Evolutionary conservation across 1,139 yeast species (phyloP).

Genomic region (Lizanozyma gosingica): DNA sequence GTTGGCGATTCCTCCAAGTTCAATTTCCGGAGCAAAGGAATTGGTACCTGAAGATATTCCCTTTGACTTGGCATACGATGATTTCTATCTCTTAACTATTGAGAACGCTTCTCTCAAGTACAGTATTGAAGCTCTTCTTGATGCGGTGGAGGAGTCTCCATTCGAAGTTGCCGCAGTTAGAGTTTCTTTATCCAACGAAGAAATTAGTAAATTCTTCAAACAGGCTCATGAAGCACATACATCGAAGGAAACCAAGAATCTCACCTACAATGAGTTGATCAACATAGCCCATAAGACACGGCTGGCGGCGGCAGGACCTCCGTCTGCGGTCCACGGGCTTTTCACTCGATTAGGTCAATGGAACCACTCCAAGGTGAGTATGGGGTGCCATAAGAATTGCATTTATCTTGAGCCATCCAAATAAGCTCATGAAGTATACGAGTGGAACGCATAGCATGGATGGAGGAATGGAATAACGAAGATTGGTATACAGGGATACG

Average conservation of each 20-base stretch:
- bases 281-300: constrained; percentile 8
- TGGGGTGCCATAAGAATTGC: constrained; percentile 12
- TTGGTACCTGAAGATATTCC: constrained; percentile 16
- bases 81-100: constrained; percentile 21
- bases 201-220: constrained; percentile 11
- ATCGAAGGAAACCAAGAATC: neutral
- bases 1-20: neutral
- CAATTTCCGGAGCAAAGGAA: neutral
- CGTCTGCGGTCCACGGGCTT: constrained; percentile 9
- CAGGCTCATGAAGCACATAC: constrained; percentile 1
- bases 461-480: too few species aligned
- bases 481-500: too few species aligned
- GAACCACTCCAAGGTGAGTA: constrained; percentile 22
- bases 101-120: constrained; percentile 15
- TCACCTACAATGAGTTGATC: constrained; percentile 13
- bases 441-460: too few species aligned
- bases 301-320: neutral
- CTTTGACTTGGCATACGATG: constrained; percentile 22
- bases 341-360: constrained; percentile 20
- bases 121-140: constrained; percentile 7
- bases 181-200: constrained; percentile 12
- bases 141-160: neutral
- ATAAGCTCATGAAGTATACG: too few species aligned
- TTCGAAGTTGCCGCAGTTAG: constrained; percentile 23
- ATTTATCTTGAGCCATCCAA: constrained; percentile 12